Conservation (phyloP, 75 land plant species). For the Larix kaempferi region DNA sequence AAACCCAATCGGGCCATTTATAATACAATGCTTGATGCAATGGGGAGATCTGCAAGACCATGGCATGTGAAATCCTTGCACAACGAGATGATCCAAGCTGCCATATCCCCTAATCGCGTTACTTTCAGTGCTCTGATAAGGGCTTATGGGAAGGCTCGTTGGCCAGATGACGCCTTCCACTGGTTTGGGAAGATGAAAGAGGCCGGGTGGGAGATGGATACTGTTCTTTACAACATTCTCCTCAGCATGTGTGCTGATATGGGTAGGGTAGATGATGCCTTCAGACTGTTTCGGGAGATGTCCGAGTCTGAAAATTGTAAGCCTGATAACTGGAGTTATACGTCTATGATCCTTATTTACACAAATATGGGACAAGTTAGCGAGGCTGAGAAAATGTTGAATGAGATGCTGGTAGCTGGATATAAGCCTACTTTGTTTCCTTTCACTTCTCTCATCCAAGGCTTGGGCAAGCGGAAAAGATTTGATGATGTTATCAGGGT, state of each 20-base stretch:
- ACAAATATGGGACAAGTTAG: conserved; percentile 56
- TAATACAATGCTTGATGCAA: conserved; percentile 56
- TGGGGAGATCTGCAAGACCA: conserved; percentile 56
- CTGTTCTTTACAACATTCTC: conserved; percentile 34
- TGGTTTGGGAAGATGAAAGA: conserved; percentile 65
- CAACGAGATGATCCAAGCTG: conserved; percentile 52
- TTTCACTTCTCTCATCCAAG: conserved; percentile 64
- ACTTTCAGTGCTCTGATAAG: conserved; percentile 60
- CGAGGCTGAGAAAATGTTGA: conserved; percentile 48
- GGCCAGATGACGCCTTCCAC: conserved; percentile 35
- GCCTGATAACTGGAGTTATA: conserved; percentile 62
- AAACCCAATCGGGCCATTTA: conserved; percentile 61
- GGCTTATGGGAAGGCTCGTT: conserved; percentile 52
- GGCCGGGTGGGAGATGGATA: conserved; percentile 40
- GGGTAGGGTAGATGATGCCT: conserved; percentile 47
- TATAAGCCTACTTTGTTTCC: conserved; percentile 61
- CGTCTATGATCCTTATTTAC: conserved; percentile 56
- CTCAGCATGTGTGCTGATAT: conserved; percentile 62
- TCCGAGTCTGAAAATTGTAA: conserved; percentile 18
- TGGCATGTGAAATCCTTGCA: conserved; percentile 52
- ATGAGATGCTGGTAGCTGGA: conserved; percentile 69
- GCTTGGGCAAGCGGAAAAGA: conserved; percentile 60
- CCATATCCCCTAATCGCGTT: conserved; percentile 35
- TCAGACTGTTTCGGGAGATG: conserved; percentile 43
- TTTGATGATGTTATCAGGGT: conserved; percentile 47